These are phyloP conservation scores for Herpomyces periplanetae DNA, from an alignment of 2,329 filamentous ascomycete species.

Conservation along the genomic window DNA sequence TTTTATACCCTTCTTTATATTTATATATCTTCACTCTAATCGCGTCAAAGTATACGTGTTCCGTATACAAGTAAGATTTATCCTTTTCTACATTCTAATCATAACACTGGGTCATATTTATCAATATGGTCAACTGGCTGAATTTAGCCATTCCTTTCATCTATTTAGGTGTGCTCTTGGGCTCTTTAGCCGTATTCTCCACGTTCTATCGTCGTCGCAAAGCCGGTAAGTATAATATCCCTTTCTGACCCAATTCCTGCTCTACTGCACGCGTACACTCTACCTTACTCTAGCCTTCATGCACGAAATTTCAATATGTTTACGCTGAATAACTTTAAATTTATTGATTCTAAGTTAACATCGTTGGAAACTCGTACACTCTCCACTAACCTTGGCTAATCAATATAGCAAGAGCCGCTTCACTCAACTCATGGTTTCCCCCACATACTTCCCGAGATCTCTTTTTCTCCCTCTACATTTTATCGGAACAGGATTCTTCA, in stretches of 20 bases:
- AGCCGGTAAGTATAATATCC: conserved; percentile 17
- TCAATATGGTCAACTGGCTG: conserved; percentile 27
- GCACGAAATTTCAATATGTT: no score
- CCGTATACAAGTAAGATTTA: no score
- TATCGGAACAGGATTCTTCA: conserved; percentile 10
- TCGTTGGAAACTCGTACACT: no score
- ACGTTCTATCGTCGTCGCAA: conserved; percentile 74
- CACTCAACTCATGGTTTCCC: conserved; percentile 74
- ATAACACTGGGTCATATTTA: conserved; percentile 5
- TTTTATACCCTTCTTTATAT: no score
- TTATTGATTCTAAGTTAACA: no score
- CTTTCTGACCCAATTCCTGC: conserved; percentile 1
- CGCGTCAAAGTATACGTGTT: no score
- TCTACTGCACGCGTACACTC: no score
- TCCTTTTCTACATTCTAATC: no score
- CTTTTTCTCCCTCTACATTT: conserved; percentile 63
- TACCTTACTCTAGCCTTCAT: no score
- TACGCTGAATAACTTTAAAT: no score
- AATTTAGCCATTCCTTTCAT: conserved; percentile 51
- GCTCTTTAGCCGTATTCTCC: conserved; percentile 65
- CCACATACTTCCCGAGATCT: conserved; percentile 67
- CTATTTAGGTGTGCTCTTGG: conserved; percentile 54
- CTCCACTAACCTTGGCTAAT: no score
- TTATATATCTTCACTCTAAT: no score
- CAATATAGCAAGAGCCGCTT: conserved; percentile 26